These are phyloP conservation scores for Hondaea fermentalgiana DNA, from an alignment of 108 stramenopile species.

Conservation along the genomic window DNA sequence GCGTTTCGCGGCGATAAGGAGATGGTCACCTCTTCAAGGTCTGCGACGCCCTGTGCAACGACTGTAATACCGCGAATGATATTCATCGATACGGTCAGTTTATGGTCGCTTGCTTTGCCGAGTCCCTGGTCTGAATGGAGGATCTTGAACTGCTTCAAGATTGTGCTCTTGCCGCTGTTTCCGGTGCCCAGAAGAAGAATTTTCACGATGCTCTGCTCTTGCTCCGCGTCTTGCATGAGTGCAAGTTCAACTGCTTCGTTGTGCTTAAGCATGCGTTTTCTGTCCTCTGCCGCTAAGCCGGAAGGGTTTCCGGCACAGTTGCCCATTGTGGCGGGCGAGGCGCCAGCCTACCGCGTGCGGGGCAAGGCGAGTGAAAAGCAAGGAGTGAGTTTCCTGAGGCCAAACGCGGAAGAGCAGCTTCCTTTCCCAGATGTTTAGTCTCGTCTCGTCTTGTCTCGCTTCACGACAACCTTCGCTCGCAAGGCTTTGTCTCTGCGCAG, in stretches of 20 bases:
- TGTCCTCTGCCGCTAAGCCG: background rate
- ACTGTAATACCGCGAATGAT: background rate
- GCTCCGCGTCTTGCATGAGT: background rate
- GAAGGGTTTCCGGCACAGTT: background rate
- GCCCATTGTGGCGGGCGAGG: background rate
- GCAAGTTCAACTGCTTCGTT: background rate
- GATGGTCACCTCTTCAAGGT: background rate
- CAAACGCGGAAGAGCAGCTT: too few species aligned
- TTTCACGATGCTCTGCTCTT: background rate
- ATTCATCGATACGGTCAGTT: background rate
- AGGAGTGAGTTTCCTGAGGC: too few species aligned
- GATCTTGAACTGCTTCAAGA: background rate
- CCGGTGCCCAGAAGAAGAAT: background rate
- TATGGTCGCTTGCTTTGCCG: background rate
- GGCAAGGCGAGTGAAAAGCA: too few species aligned
- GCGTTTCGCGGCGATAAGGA: background rate
- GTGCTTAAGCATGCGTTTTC: background rate
- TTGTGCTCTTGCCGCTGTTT: background rate
- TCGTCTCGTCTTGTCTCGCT: too few species aligned
- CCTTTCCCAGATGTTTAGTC: too few species aligned
- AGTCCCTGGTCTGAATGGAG: background rate
- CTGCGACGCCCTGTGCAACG: background rate
- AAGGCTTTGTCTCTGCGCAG: too few species aligned
- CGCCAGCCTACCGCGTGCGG: too few species aligned
- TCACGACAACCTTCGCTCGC: too few species aligned